Evolutionary conservation across 352 stramenopile species (phyloP).

Genomic region (Phytopythium vexans): DNA sequence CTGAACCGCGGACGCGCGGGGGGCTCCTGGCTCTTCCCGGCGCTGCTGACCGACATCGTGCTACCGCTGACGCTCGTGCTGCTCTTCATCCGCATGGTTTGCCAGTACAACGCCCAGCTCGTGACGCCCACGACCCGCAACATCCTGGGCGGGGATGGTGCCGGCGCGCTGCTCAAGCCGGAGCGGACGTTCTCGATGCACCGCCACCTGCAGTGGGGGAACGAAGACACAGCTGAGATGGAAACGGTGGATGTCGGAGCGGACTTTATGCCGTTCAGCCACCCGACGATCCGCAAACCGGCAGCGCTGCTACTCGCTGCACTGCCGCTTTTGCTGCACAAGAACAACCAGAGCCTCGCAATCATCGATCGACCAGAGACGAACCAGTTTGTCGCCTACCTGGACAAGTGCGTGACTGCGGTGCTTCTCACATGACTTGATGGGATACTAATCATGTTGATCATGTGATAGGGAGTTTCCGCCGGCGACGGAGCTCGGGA

Average conservation of each 20-base stretch:
- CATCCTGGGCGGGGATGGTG: background rate
- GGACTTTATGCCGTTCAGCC: background rate
- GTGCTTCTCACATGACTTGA: background rate
- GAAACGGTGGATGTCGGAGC: background rate
- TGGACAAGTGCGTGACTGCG: slow-evolving; percentile 20
- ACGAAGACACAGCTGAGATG: background rate
- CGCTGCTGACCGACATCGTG: slow-evolving; percentile 67
- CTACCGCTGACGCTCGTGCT: slow-evolving; percentile 57
- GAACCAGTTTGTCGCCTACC: slow-evolving; percentile 38
- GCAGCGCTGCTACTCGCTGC: slow-evolving; percentile 39
- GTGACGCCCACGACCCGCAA: slow-evolving; percentile 8
- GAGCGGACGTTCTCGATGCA: background rate
- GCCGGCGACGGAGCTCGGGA: slow-evolving; percentile 35
- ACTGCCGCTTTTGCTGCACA: slow-evolving; percentile 51
- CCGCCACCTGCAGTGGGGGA: background rate
- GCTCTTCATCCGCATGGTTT: slow-evolving; percentile 54
- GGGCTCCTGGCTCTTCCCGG: slow-evolving; percentile 57
- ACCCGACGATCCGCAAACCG: slow-evolving; percentile 3
- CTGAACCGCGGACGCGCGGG: slow-evolving; percentile 45
- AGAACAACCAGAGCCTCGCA: slow-evolving; percentile 54
- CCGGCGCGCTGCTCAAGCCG: background rate
- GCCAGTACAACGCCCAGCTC: slow-evolving; percentile 45
- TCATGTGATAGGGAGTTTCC: slow-evolving; percentile 39
- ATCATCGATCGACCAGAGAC: slow-evolving; percentile 51
- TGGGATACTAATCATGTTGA: background rate